Base-by-base conservation (phyloP, 2,329 filamentous ascomycete genomes). In the Cladosporium sp. region DNA sequence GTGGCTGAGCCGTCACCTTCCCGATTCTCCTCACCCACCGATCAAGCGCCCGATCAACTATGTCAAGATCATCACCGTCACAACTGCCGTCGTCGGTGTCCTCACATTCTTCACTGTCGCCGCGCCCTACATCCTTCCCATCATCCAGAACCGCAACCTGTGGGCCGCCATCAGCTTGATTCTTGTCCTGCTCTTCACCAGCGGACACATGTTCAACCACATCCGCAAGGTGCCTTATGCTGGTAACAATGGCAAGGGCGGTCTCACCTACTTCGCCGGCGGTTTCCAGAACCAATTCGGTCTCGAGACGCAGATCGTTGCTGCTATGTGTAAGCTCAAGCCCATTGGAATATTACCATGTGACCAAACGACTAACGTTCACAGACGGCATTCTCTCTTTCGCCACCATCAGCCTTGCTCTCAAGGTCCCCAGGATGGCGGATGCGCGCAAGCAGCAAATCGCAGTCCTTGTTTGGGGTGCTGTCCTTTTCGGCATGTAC, bases 161-260 rank as follows among this genome's bases (percentile, higher is more conserved):
- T 99, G 95, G 95, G 93, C 94, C 28, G 92, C 91, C 26, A 80
- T 96, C 74, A 96, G 91, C 79, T 83, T 99, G 71, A 93, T 98
- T 74, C 85, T 89, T 15, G 93, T 99, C 69, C 86, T 99, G 51
- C 84, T 97, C 66, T 99, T 98, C 81, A 97, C 91, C 57, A 95
- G 91, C 73, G 96, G 95, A 47, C 93, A 98, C 80, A 99, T 99
- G 96, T 99, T 96, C 86, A 99, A 98, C 80, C 93, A 97, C 76
- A 99, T 99, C 76, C 88, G 96, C 73, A 94, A 95, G 78, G 92
- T 96, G 2, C 95, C 95, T 2, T 99, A 99, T 74, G 92, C 98
- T 36, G 85, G 88, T 51, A 91, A 90, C 51, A 89, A 98, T 76
- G 92, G 92, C 44, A 88, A 86, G 64, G 95, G 95, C 21, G 93